Base-by-base conservation (phyloP, 2,329 filamentous ascomycete species). In the Pseudomassariella vexata region DNA sequence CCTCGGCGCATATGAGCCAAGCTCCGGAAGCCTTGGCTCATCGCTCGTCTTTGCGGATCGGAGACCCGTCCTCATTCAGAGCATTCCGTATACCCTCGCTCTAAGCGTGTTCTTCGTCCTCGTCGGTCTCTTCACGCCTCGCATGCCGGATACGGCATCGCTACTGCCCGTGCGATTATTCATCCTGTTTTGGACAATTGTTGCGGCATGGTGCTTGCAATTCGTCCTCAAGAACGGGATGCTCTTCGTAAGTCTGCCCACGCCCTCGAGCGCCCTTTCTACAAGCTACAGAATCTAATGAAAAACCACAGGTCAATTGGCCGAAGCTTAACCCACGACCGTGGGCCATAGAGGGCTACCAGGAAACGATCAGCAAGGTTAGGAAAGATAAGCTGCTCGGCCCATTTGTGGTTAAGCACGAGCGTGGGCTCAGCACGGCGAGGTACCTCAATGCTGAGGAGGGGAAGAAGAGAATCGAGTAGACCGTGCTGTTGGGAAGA, bases 401-500 rank as follows among this genome's bases (percentile, higher is more conserved):
- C 3, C 64, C 75, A 10, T 74, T 94, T 39, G 72, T 94, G 15
- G 68, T 73, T 18, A 66, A 68, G 28, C 88, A 94, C 53, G 85
- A 94, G 60, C 72, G 89, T 11, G 87, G 88, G 3, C 74, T 86
- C 40, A 95, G 87, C 62, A 85, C 85, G 44, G 82, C 83, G 25
- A 73, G 86, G 40, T 81, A 94, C 47, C 73, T 86, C 19, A 92
- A 83, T 47, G 77, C 94, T 34, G 92, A 98, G 59, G 92, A 98
- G 62, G 92, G 92, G 32, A 98, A 98, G 74, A 98, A 95, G 75
- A 85, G 92, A 56, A 94, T 94, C 52, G 92, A 98, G 57, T 89
- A 74, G 47, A 41, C 26, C 11, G 11, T 19, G 23, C 10, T 7
- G 10, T 24, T 19, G 11, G 8, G n/a, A 16, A 11, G 16, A 6